Evolutionary conservation across 306 rosid genomes (phyloP).

Genomic region (Cicer cuneatum): DNA sequence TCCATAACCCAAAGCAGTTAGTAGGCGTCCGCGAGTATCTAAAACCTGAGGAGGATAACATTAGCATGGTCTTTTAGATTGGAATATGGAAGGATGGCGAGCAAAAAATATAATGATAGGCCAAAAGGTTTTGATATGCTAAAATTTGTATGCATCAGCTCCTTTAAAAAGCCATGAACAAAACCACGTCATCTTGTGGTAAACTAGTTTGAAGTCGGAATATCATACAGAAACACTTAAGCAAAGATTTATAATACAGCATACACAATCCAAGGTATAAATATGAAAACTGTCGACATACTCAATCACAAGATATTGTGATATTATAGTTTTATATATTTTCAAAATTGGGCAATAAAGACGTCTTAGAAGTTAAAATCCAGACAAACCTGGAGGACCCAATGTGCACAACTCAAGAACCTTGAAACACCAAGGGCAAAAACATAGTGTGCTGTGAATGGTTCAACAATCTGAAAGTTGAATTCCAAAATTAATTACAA

Average conservation of each 20-base stretch:
- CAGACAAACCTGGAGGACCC: conserved; percentile 76
- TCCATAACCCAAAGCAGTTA: conserved; percentile 79
- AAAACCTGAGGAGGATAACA: conserved; percentile 54
- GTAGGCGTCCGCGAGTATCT: conserved; percentile 67
- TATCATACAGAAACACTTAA: conserved; percentile 9
- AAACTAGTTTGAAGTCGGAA: conserved; percentile 33
- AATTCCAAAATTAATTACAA: conserved; percentile 11
- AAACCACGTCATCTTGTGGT: background rate
- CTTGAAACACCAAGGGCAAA: conserved; percentile 84
- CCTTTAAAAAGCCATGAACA: conserved; percentile 3
- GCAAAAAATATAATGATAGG: background rate
- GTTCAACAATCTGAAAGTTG: conserved; percentile 73
- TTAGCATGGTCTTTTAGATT: background rate
- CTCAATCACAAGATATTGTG: conserved; percentile 4
- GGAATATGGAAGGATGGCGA: conserved; percentile 7
- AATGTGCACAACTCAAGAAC: conserved; percentile 89
- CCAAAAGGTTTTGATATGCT: conserved; percentile 1
- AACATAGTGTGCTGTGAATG: conserved; percentile 82
- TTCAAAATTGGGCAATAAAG: conserved; percentile 9
- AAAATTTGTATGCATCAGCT: conserved; percentile 12
- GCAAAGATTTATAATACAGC: conserved; percentile 23
- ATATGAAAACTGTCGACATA: background rate
- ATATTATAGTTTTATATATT: background rate
- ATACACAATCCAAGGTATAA: conserved; percentile 13
- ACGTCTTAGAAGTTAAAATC: conserved; percentile 14